Percentiles rank a stretch among this genome's conserved stretches.
Conservation (phyloP, 345 rosid genomes). For the Aquilaria malaccensis region DNA sequence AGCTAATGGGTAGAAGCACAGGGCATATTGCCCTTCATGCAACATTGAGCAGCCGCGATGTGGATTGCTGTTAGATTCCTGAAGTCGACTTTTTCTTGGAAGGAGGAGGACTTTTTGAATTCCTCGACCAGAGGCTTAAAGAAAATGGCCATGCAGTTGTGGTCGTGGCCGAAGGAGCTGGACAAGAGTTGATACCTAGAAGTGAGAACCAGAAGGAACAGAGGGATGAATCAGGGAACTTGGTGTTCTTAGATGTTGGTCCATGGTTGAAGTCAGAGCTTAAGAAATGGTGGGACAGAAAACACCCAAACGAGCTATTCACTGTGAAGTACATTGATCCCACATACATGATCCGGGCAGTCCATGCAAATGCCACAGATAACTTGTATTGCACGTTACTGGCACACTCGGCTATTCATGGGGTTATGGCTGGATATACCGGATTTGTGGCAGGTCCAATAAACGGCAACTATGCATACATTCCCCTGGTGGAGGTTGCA, state of each 20-base stretch:
- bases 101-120: slow-evolving; percentile 71
- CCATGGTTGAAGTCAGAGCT: slow-evolving; percentile 74
- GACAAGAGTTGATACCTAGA: slow-evolving; percentile 78
- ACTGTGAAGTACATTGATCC: slow-evolving; percentile 90
- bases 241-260: slow-evolving; percentile 73
- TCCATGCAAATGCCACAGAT: slow-evolving; percentile 78
- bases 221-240: slow-evolving; percentile 81
- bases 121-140: slow-evolving; percentile 42
- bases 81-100: slow-evolving; percentile 65
- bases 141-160: slow-evolving; percentile 71
- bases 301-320: slow-evolving; percentile 57
- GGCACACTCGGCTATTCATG: slow-evolving; percentile 89
- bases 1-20: slow-evolving; percentile 90
- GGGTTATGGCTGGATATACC: slow-evolving; percentile 83
- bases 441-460: slow-evolving; percentile 85
- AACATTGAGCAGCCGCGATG: slow-evolving; percentile 87
- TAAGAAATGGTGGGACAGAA: slow-evolving; percentile 64
- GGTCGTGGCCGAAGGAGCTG: slow-evolving; percentile 92
- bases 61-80: slow-evolving; percentile 87
- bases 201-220: slow-evolving; percentile 54
- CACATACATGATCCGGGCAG: slow-evolving; percentile 89
- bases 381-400: slow-evolving; percentile 76
- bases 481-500: slow-evolving; percentile 75
- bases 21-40: slow-evolving; percentile 89
- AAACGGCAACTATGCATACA: slow-evolving; percentile 78